phyloP scores from a whole-genome alignment of 2,329 filamentous ascomycete species.

The Xylariaceae sp. region DNA sequence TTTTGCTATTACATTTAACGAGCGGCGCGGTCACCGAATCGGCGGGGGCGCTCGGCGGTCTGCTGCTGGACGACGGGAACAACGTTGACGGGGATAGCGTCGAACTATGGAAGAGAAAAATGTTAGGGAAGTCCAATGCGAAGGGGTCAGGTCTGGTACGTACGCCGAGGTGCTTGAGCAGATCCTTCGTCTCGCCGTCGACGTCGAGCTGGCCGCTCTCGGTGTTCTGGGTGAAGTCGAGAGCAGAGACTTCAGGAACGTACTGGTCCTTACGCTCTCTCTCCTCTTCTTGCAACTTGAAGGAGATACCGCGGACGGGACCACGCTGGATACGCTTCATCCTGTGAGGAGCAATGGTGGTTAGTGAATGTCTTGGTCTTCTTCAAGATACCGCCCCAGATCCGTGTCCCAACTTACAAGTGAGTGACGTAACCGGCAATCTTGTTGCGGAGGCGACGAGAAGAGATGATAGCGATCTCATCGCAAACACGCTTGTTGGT shows the following conservation, averaged over 20 bases:
- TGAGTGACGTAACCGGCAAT: constrained; percentile 98
- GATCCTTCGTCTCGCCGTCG: constrained; percentile 96
- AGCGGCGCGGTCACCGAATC: constrained; percentile 63
- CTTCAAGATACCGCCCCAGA: too few species aligned
- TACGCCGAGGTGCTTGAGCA: constrained; percentile 98
- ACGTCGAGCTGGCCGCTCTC: constrained; percentile 92
- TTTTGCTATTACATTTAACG: constrained; percentile 26
- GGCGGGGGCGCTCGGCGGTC: constrained; percentile 73
- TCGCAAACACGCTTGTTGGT: constrained; percentile 99
- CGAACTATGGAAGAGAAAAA: constrained; percentile 60
- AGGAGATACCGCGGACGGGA: constrained; percentile 98
- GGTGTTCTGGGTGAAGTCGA: constrained; percentile 93
- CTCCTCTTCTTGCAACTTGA: constrained; percentile 99
- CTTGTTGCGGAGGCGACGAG: constrained; percentile 99
- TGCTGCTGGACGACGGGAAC: constrained; percentile 86
- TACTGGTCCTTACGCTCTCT: constrained; percentile 99
- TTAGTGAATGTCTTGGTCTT: constrained; percentile 2
- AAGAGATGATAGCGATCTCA: constrained; percentile 99
- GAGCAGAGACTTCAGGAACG: constrained; percentile 96
- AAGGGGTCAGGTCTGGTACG: constrained; percentile 40
- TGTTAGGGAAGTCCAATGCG: constrained; percentile 3
- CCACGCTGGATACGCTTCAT: constrained; percentile 99
- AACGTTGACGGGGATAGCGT: constrained; percentile 95
- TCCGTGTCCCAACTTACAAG: constrained; percentile 36
- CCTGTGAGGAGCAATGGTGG: constrained; percentile 21